phyloP scores from a whole-genome alignment of 163 green algal species.

The Chloromonas sp. region DNA sequence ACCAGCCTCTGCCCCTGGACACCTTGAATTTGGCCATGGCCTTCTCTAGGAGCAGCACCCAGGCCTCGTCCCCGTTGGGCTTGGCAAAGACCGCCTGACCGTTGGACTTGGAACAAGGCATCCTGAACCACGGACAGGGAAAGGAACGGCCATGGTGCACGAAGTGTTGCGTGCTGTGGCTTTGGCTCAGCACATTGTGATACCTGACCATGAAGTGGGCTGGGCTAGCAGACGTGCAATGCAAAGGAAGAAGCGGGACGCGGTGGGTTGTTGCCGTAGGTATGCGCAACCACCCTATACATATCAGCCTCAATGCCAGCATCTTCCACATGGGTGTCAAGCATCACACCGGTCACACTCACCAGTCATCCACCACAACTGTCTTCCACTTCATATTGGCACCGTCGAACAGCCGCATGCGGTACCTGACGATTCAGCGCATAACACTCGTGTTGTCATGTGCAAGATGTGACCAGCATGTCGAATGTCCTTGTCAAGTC shows the following conservation, averaged over 20 bases:
- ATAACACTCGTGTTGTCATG: no score
- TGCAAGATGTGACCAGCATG: no score
- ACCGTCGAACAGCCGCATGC: conserved; percentile 30
- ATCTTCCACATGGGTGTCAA: no score
- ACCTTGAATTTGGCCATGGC: conserved; percentile 49
- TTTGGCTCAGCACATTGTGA: not conserved
- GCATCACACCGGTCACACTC: not conserved
- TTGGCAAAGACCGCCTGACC: conserved; percentile 25
- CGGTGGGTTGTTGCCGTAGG: no score
- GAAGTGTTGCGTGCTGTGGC: not conserved
- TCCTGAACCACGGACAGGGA: conserved; percentile 3
- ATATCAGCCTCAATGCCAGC: no score
- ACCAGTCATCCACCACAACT: conserved; percentile 35
- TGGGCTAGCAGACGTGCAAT: no score
- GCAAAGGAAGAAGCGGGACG: no score
- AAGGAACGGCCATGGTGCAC: not conserved
- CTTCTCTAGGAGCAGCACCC: conserved; percentile 53
- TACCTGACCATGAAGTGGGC: not conserved
- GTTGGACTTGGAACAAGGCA: conserved; percentile 5
- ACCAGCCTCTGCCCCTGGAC: no score
- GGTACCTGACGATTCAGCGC: conserved; percentile 19
- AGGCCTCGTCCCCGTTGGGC: conserved; percentile 40
- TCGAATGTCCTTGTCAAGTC: no score
- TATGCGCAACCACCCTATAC: no score
- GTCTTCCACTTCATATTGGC: conserved; percentile 19